Conservation (phyloP, 495 filamentous ascomycete genomes). For the Parathielavia appendiculata region DNA sequence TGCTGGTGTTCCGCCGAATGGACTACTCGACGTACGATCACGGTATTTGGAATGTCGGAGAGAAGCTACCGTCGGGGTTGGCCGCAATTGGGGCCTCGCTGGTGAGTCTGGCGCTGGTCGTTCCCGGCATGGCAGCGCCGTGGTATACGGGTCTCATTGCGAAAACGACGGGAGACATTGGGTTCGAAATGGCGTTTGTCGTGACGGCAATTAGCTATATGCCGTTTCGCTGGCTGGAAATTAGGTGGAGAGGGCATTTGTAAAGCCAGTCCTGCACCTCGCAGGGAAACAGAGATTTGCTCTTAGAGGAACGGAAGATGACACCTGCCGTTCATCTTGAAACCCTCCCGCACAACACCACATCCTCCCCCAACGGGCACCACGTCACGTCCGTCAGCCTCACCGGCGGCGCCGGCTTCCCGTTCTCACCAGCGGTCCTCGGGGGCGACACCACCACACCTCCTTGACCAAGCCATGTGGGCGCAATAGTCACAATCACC, state of each 20-base stretch:
- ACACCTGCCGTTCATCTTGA: background rate
- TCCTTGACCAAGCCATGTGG: slow-evolving; percentile 73
- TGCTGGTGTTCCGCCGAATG: slow-evolving; percentile 41
- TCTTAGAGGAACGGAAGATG: background rate
- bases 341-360: slow-evolving; percentile 68
- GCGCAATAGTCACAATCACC: slow-evolving; percentile 79
- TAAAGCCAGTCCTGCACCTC: background rate
- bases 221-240: slow-evolving; percentile 39
- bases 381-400: slow-evolving; percentile 64
- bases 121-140: slow-evolving; percentile 48
- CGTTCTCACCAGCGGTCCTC: slow-evolving; percentile 45
- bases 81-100: slow-evolving; percentile 37
- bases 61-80: slow-evolving; percentile 43
- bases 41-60: slow-evolving; percentile 43
- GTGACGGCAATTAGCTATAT: slow-evolving; percentile 44
- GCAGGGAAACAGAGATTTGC: too few relatives aligned
- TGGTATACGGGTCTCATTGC: slow-evolving; percentile 52
- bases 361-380: slow-evolving; percentile 69
- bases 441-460: slow-evolving; percentile 68
- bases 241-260: slow-evolving; percentile 26
- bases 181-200: slow-evolving; percentile 49
- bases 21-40: slow-evolving; percentile 40
- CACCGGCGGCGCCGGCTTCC: slow-evolving; percentile 50
- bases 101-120: slow-evolving; percentile 39
- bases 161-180: slow-evolving; percentile 48